Base-by-base conservation (phyloP, 768 basidiomycete species). In the Serendipita vermifera region DNA sequence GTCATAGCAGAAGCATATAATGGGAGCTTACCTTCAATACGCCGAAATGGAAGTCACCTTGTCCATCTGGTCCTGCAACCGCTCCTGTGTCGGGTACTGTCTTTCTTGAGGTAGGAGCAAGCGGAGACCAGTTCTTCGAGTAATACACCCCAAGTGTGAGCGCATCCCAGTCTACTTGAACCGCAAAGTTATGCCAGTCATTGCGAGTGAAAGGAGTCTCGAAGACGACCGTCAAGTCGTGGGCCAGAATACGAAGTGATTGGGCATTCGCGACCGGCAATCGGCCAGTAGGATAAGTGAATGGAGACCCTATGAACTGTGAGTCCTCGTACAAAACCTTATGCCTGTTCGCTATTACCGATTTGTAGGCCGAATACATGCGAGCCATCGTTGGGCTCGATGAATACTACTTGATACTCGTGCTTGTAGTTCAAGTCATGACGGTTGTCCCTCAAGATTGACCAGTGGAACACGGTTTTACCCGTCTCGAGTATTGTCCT, bases 291-390 rank as follows among this genome's bases (percentile, higher is more conserved):
- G 77, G 75, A 57, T 75, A 31, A 5, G 39, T 56, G 55, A 56
- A 56, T 54, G 55, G 55, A 7, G 55, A 40, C 11, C 55, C 55
- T 54, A 54, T 20, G 26, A 4, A 39, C n/a, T n/a, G 4, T 38
- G 15, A 48, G 56, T 26, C 3, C 20, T 26, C 4, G 43, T 36
- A 39, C 15, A 38, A 32, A 15, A 48, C 26, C n/a, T 29, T 15
- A 3, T 57, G 43, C 11, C 2, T 2, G 2, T 20, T 26, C 3
- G 13, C 2, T 61, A 71, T 15, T 58, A 79, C 80, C 80, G 5
- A 81, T 68, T 60, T 81, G 78, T 36, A 81, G 66, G 3, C 72
- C 77, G 62, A 83, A 83, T 20, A 81, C 70, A 66, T 80, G 79
- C 2, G 74, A 71, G 4, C 79, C 78, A 60, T 82, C 81, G 54